Evolutionary conservation across 192 early-diverging fungal species (phyloP), one percentile per base, ranked within the genome.

Genomic region (Dissophora ornata): DNA sequence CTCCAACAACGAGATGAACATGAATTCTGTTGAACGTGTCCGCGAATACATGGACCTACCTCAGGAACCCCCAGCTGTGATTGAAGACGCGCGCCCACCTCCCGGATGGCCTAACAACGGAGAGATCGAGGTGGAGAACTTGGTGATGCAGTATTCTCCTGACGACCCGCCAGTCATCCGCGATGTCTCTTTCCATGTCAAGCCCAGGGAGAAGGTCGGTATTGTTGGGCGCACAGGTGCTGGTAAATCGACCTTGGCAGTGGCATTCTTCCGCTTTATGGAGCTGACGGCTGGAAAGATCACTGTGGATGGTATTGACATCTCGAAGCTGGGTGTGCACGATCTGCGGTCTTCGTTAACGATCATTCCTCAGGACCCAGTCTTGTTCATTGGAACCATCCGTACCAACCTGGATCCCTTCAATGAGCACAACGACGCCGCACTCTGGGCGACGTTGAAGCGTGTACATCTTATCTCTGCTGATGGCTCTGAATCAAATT

Each of bases 1-100:
- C 75, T 84, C 86, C 19, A 80, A 87, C 50, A 89, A 94, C 69
- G 96, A 97, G 69, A 92, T 96, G 86, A 87, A 80, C 67, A 86
- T 95, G 85, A 95, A 93, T 67, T 83, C 90, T 6, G 92, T 96
- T 29, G 96, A 98, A 80, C 89, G 96, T 18, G 75, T 95, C 9
- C 62, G 85, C 40, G 95, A 97, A 82, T 98, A 96, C 61, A 53
- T 91, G 61, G 80, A 81, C 16, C 82, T 97, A 29, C 90, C 93
- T 41, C 91, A 96, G 68, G 96, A 98, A 69, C 84, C 88, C 0
- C 79, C 90, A 12, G 82, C 84, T 41, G 67, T 92, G 19, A 82
- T 88, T 55, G 79, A 83, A 9, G 75, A 80, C 8, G 68, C 70
- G 5, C 63, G 80, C 42, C 81, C 82, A 36, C 89, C 87, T 22